These are phyloP conservation scores for Globisporangium radiosum DNA, from an alignment of 352 stramenopile genomes.

Conservation along the genomic window DNA sequence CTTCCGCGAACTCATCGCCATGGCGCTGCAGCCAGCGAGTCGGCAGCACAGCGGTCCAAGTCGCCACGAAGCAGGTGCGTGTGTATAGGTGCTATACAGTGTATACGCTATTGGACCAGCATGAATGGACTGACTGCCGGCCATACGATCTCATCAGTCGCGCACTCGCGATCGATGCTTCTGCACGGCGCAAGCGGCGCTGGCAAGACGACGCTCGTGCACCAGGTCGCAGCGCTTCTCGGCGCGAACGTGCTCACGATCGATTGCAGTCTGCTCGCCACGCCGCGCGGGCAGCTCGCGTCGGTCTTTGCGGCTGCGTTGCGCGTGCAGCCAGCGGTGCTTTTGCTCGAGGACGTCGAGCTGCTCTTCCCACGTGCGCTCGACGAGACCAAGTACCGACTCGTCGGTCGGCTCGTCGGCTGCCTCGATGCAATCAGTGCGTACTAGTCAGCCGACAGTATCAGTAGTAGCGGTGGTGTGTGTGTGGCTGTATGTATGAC, in stretches of 20 bases:
- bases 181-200: slow-evolving; percentile 59
- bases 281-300: slow-evolving; percentile 43
- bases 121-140: no score
- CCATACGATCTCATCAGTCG: slow-evolving; percentile 1
- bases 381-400: slow-evolving; percentile 68
- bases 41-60: background rate
- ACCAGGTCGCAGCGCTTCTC: slow-evolving; percentile 39
- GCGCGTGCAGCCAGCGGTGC: slow-evolving; percentile 59
- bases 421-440: slow-evolving; percentile 57
- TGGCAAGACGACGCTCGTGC: slow-evolving; percentile 67
- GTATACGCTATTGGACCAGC: no score
- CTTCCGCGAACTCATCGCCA: slow-evolving; percentile 34
- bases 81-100: no score
- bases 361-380: slow-evolving; percentile 62
- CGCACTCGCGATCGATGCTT: slow-evolving; percentile 37
- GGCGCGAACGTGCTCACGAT: slow-evolving; percentile 50
- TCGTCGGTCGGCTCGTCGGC: slow-evolving; percentile 51
- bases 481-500: background rate
- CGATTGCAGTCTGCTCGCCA: slow-evolving; percentile 54
- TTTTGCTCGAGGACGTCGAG: slow-evolving; percentile 73
- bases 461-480: background rate
- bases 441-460: background rate
- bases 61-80: slow-evolving; percentile 8
- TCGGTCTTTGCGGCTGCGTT: slow-evolving; percentile 65
- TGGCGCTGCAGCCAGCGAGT: slow-evolving; percentile 18